Evolutionary conservation across 495 filamentous ascomycete species (phyloP).

Genomic region (Neurospora terricola): DNA sequence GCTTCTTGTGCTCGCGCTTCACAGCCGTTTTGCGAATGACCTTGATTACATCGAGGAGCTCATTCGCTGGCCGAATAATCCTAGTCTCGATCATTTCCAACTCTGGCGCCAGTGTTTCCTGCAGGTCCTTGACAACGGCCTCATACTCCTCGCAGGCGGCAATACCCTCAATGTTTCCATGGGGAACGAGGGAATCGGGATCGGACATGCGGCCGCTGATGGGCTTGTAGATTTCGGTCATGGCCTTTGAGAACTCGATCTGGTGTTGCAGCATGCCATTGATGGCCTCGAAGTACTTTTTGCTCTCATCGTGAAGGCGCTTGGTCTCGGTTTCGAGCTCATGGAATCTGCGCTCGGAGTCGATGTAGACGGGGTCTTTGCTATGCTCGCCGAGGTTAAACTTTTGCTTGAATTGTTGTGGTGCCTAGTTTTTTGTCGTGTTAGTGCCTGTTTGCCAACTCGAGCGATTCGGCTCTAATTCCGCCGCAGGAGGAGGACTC

Average conservation of each 20-base stretch:
- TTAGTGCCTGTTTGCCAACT: neutral
- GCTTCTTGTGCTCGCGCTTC: conserved; percentile 94
- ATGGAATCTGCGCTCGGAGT: conserved; percentile 87
- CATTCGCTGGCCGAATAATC: conserved; percentile 87
- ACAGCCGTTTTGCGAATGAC: conserved; percentile 75
- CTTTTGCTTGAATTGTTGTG: conserved; percentile 78
- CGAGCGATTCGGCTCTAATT: neutral
- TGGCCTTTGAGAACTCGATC: conserved; percentile 95
- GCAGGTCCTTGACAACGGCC: conserved; percentile 77
- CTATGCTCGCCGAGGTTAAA: conserved; percentile 94
- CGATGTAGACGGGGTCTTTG: conserved; percentile 88
- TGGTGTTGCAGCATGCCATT: conserved; percentile 97
- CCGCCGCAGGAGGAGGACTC: neutral
- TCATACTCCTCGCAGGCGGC: conserved; percentile 95
- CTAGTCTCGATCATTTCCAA: conserved; percentile 94
- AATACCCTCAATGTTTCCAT: conserved; percentile 93
- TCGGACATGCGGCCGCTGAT: conserved; percentile 94
- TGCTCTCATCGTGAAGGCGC: conserved; percentile 86
- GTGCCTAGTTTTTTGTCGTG: conserved; percentile 46
- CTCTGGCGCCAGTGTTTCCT: conserved; percentile 80
- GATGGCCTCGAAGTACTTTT: conserved; percentile 94
- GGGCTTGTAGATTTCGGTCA: conserved; percentile 94
- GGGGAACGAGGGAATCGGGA: conserved; percentile 65
- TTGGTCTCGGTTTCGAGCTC: conserved; percentile 95
- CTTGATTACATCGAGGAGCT: conserved; percentile 92